Base-by-base conservation (phyloP, 305 asterid genomes). In the Coffea humblotiana region DNA sequence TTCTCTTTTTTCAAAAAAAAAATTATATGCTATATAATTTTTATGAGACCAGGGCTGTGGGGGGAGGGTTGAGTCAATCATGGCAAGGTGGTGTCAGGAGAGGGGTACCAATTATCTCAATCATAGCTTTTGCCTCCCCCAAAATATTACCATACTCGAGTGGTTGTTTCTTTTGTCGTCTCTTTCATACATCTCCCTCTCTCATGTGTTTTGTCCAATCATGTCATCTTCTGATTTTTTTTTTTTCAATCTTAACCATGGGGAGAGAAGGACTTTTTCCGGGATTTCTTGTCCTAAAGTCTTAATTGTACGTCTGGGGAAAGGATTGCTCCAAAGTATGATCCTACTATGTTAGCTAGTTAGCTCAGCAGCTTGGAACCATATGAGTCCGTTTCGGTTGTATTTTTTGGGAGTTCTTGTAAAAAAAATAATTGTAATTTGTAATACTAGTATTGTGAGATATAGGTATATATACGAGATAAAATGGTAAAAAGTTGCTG, bases 51-150 rank as follows among this genome's bases (percentile, higher is more conserved):
- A 74, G 66, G 10, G 63, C 0, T 8, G 29, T 69, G 72, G 18
- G 82, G 13, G 35, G 12, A 51, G 82, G 82, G 61, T 47, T 61
- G 83, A 80, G 88, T 83, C 83, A 88, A 80, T 84, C 79, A 80
- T 82, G 86, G 73, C 85, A 72, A 71, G 78, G 69, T 40, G 58
- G 77, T 78, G 88, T 77, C 82, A 72, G 86, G 74, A 65, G 56
- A 52, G 75, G 80, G 71, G 71, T 74, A 84, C 85, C 88, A 84
- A 84, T 87, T 65, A 87, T 82, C 75, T 80, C 85, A 84, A 82
- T 78, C 86, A 84, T 80, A 77, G 82, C 79, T 69, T 79, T 82
- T 82, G 83, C 90, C 88, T 78, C 85, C 84, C 81, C 83, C 72
- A 72, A 80, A 83, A 72, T 74, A 73, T 32, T 74, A 83, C 77